A percentile compares a stretch with the other conserved stretches of the same genome.
These are phyloP conservation scores for Lagenidium giganteum DNA, from an alignment of 352 stramenopile species.

Conservation along the genomic window DNA sequence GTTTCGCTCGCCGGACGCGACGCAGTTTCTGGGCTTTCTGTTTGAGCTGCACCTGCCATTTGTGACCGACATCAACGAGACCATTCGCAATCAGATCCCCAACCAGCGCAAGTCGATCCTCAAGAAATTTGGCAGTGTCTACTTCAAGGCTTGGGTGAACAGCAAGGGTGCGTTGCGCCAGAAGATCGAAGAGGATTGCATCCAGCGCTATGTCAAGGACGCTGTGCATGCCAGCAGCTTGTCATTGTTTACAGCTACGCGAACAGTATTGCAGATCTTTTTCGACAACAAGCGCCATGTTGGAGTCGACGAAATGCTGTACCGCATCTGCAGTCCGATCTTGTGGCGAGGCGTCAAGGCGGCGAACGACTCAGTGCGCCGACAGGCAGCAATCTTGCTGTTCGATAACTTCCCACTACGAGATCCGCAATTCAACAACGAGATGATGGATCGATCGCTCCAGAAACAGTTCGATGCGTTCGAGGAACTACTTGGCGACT, in stretches of 20 bases:
- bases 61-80: constrained; percentile 72
- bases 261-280: constrained; percentile 58
- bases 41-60: constrained; percentile 76
- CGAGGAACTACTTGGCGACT: constrained; percentile 52
- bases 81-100: constrained; percentile 71
- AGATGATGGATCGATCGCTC: constrained; percentile 50
- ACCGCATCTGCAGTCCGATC: constrained; percentile 61
- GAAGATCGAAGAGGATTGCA: constrained; percentile 72
- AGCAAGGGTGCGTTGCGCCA: constrained; percentile 33
- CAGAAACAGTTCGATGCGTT: constrained; percentile 77
- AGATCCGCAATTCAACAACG: constrained; percentile 57
- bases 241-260: constrained; percentile 44
- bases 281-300: constrained; percentile 72
- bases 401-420: constrained; percentile 73
- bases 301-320: constrained; percentile 70
- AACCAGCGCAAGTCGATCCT: constrained; percentile 66
- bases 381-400: constrained; percentile 60
- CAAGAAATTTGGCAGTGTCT: constrained; percentile 46
- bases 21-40: constrained; percentile 68
- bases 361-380: constrained; percentile 63
- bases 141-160: constrained; percentile 44
- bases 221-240: constrained; percentile 52
- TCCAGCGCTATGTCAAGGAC: constrained; percentile 58
- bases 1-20: constrained; percentile 63
- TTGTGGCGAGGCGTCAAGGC: constrained; percentile 68